A percentile compares a stretch with the other conserved stretches of the same genome.
Evolutionary conservation across 116 monocot species (phyloP).

Genomic region (Posidonia oceanica): DNA sequence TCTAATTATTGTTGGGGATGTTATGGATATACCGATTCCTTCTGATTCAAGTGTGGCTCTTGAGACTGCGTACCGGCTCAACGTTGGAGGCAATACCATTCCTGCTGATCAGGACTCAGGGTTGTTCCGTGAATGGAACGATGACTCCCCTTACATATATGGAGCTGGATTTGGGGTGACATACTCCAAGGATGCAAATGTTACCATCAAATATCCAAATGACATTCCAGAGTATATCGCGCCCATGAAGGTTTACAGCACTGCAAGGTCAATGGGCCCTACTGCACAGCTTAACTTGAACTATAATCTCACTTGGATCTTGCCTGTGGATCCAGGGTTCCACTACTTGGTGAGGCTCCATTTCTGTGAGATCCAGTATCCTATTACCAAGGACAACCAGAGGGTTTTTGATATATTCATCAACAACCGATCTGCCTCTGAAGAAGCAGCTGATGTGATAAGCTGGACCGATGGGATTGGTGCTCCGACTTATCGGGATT

Average conservation of each 20-base stretch:
- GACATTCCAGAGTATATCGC: constrained; percentile 25
- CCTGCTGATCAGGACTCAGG: constrained; percentile 30
- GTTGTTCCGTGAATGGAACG: constrained; percentile 41
- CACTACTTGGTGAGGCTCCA: constrained; percentile 55
- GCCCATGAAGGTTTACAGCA: constrained; percentile 38
- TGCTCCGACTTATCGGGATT: constrained; percentile 33
- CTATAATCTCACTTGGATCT: constrained; percentile 51
- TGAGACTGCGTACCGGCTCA: constrained; percentile 52
- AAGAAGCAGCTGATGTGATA: constrained; percentile 49
- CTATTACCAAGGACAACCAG: constrained; percentile 29
- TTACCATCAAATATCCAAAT: constrained; percentile 35
- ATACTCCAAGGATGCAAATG: constrained; percentile 28
- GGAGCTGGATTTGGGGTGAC: constrained; percentile 43
- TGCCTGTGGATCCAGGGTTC: constrained; percentile 52
- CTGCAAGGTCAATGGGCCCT: constrained; percentile 58
- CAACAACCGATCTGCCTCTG: constrained; percentile 49
- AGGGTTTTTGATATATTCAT: constrained; percentile 49
- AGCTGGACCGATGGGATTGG: constrained; percentile 33
- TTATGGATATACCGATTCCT: no score
- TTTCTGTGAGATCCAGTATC: constrained; percentile 59
- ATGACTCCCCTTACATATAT: constrained; percentile 39
- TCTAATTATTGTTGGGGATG: background rate
- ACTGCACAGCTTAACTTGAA: constrained; percentile 14
- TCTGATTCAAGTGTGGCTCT: constrained; percentile 17
- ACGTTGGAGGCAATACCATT: no score